These are phyloP conservation scores for Onygenales sp. DNA, from an alignment of 2,329 filamentous ascomycete species.

Conservation along the genomic window DNA sequence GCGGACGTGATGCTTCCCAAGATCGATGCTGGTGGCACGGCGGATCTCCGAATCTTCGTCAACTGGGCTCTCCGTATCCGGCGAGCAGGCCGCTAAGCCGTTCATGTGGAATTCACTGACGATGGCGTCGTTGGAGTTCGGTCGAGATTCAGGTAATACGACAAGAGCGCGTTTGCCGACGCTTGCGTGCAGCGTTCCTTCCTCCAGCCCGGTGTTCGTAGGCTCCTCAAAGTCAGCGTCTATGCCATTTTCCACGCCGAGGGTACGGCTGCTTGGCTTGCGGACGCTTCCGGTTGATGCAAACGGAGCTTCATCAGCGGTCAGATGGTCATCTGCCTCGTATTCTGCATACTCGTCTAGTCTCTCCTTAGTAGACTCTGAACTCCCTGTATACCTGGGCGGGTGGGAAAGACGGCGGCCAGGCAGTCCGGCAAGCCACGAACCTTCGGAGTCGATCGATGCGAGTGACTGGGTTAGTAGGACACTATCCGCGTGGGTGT, in stretches of 20 bases:
- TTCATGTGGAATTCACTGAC: constrained; percentile 41
- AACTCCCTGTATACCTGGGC: constrained; percentile 30
- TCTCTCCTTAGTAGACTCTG: constrained; percentile 31
- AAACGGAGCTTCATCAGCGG: constrained; percentile 21
- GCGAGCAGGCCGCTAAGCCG: constrained; percentile 22
- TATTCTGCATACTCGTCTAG: constrained; percentile 42
- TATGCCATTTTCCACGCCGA: no score
- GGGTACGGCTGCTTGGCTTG: not conserved
- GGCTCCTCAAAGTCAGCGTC: no score
- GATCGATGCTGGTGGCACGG: constrained; percentile 62
- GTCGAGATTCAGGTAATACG: constrained; percentile 48
- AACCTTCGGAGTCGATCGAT: constrained; percentile 90
- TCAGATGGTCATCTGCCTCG: constrained; percentile 43
- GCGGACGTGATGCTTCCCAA: constrained; percentile 55
- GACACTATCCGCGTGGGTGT: constrained; percentile 39
- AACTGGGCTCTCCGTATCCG: constrained; percentile 24
- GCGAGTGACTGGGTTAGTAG: constrained; percentile 73
- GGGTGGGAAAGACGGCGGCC: constrained; percentile 39
- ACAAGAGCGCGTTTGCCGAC: constrained; percentile 53
- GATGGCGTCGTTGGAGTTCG: constrained; percentile 54
- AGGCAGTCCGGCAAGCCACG: constrained; percentile 79
- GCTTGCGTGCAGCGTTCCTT: constrained; percentile 41
- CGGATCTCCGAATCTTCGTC: constrained; percentile 36
- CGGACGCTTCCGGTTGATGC: constrained; percentile 11
- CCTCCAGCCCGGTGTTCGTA: constrained; percentile 10